A percentile compares a stretch with the other conserved stretches of the same genome.
Conservation (phyloP, 805 yeast genomes). For the Pichia manshurica region DNA sequence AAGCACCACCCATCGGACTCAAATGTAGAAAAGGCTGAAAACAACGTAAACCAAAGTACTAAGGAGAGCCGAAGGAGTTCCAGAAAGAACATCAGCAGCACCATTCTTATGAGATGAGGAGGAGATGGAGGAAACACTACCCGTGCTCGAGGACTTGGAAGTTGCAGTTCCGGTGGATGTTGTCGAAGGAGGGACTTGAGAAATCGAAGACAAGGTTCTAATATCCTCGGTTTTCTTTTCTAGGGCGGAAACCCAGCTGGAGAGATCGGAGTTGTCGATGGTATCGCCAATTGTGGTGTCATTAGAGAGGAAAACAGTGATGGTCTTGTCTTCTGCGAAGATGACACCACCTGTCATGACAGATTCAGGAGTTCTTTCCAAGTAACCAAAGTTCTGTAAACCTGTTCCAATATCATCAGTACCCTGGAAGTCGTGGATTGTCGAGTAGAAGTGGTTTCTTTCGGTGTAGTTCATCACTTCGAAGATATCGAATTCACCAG, state of each 20-base stretch:
- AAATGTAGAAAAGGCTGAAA: slow-evolving; percentile 1
- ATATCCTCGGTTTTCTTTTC: slow-evolving; percentile 15
- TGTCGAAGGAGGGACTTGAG: slow-evolving; percentile 10
- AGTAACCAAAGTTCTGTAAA: slow-evolving; percentile 48
- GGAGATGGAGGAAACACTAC: not conserved
- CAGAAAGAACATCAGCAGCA: not conserved
- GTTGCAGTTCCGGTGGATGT: not conserved
- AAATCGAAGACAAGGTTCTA: slow-evolving; percentile 20
- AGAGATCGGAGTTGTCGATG: slow-evolving; percentile 40
- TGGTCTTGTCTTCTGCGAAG: slow-evolving; percentile 56
- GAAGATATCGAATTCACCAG: slow-evolving; percentile 75
- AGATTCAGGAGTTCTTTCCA: slow-evolving; percentile 44
- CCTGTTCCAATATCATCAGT: slow-evolving; percentile 59
- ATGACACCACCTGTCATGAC: slow-evolving; percentile 69
- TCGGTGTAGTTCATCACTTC: slow-evolving; percentile 66
- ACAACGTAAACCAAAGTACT: not conserved
- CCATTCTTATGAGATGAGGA: slow-evolving; percentile 5
- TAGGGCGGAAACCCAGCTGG: slow-evolving; percentile 38
- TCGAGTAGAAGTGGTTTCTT: slow-evolving; percentile 50
- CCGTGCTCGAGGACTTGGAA: not conserved
- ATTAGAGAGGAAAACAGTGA: slow-evolving; percentile 55
- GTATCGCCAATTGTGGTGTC: slow-evolving; percentile 42
- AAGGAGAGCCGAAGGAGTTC: not conserved
- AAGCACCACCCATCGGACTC: not conserved
- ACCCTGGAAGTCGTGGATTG: slow-evolving; percentile 75